Base-by-base conservation (phyloP, 441 rosid species). In the Mallotus repandus region DNA sequence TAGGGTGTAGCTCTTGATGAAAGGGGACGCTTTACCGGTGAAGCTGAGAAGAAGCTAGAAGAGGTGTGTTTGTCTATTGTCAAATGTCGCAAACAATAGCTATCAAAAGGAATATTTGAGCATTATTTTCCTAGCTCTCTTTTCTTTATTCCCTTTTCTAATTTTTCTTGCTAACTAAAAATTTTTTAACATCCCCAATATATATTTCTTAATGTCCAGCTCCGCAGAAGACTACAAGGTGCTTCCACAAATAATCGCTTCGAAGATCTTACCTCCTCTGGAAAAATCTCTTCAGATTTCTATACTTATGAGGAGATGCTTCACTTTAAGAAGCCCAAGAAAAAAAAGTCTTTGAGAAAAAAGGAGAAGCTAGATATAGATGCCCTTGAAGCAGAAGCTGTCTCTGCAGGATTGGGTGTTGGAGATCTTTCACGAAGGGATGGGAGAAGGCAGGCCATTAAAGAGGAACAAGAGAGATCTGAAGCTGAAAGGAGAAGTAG, bases 381-480 rank as follows among this genome's bases (percentile, higher is more conserved):
- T 76, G 88, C 89, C 72, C 93, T 96, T 73, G 99, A 96, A 94
- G 91, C 90, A 46, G 98, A 91, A 81, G 99, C 98, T 56, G 76
- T 86, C 66, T 84, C 99, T 67, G 76, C 89, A 19, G 99, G 99
- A 46, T 81, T 96, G 79, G 98, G 92, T 77, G 83, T 78, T 69
- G 91, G 86, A 71, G 99, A 96, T 87, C 98, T 91, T 79, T 86
- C 99, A 78, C 88, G 99, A 79, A 89, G 83, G 75, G 94, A 92
- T 74, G 88, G 86, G 59, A 89, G 84, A 88, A 91, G 96, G 84
- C 94, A 87, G 81, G 94, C 95, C 63, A 76, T 87, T 79, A 94
- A 80, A 75, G 91, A 89, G 79, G 96, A 92, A 78, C 90, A 84
- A 77, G 97, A 88, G 80, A 85, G 89, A 82, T 75, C 85, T 10